Conservation (phyloP, 129 eudicot genomes). For the Chrysanthemum lavandulifolium region DNA sequence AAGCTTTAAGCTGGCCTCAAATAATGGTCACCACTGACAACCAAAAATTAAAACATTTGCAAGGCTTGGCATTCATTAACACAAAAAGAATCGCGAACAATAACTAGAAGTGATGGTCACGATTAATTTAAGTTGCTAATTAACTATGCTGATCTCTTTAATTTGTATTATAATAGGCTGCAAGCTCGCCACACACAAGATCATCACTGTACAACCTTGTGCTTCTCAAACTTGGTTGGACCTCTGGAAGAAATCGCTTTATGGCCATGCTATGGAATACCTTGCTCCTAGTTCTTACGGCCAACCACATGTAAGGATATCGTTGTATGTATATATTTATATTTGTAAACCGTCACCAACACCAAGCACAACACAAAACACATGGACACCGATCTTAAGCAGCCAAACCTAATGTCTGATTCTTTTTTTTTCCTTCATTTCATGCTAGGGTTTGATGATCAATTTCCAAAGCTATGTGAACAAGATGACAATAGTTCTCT, state of each 20-base stretch:
- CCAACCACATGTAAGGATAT: conserved; percentile 51
- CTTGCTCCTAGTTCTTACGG: conserved; percentile 53
- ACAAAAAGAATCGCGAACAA: neutral
- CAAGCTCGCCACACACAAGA: conserved; percentile 36
- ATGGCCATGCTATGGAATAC: conserved; percentile 49
- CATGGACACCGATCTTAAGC: neutral
- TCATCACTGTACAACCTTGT: conserved; percentile 40
- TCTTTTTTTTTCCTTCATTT: neutral
- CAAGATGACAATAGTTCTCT: conserved; percentile 49
- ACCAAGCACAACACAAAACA: neutral
- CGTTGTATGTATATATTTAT: neutral
- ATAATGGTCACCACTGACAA: too few relatives aligned
- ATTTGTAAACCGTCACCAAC: neutral
- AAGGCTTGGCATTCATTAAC: neutral
- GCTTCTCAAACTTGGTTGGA: conserved; percentile 63
- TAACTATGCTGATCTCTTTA: neutral
- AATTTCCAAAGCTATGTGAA: conserved; percentile 51
- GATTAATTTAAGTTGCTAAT: neutral
- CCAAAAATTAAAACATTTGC: neutral
- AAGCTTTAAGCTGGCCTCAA: neutral
- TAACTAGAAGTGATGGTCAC: neutral
- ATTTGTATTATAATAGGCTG: conserved; percentile 21
- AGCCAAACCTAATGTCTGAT: neutral
- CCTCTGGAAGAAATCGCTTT: conserved; percentile 54
- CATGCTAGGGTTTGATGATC: conserved; percentile 46